These are phyloP conservation scores for Colletotrichum liaoningense DNA, from an alignment of 2,329 filamentous ascomycete genomes.

Conservation along the genomic window DNA sequence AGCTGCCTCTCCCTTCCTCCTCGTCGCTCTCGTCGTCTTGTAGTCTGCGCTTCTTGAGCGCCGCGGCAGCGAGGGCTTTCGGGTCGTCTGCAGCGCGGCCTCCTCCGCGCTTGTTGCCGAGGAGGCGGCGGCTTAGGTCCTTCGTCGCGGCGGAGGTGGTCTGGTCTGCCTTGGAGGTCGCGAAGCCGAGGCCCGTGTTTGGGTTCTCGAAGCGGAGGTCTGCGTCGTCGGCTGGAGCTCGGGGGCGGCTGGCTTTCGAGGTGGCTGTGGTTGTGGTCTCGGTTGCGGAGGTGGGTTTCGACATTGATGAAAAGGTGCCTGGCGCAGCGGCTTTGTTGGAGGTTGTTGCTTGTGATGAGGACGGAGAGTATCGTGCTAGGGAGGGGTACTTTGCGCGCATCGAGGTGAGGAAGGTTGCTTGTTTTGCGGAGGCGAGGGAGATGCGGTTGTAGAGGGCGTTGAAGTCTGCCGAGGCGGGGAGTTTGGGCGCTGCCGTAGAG, in stretches of 20 bases:
- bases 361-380: constrained; percentile 24
- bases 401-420: constrained; percentile 46
- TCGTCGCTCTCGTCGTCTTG: constrained; percentile 45
- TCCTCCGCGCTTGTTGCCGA: constrained; percentile 38
- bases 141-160: constrained; percentile 41
- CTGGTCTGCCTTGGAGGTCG: constrained; percentile 40
- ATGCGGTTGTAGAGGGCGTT: constrained; percentile 55
- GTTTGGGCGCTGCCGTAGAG: constrained; percentile 42
- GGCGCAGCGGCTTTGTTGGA: neutral
- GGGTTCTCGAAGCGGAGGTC: constrained; percentile 38
- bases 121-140: constrained; percentile 45
- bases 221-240: constrained; percentile 23
- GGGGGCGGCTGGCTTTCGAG: neutral
- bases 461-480: constrained; percentile 50
- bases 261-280: neutral
- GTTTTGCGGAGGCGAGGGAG: constrained; percentile 51
- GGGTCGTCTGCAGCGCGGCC: constrained; percentile 7
- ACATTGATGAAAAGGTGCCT: constrained; percentile 37
- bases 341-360: neutral
- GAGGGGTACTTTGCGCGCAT: constrained; percentile 36
- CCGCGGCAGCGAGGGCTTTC: constrained; percentile 30
- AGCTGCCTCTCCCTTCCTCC: constrained; percentile 48
- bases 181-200: constrained; percentile 57
- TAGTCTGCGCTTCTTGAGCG: constrained; percentile 27
- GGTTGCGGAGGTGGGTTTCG: constrained; percentile 10